Percentiles rank a stretch among this genome's conserved stretches.
These are phyloP conservation scores for Quercus phellos DNA, from an alignment of 331 rosid genomes.

Conservation along the genomic window DNA sequence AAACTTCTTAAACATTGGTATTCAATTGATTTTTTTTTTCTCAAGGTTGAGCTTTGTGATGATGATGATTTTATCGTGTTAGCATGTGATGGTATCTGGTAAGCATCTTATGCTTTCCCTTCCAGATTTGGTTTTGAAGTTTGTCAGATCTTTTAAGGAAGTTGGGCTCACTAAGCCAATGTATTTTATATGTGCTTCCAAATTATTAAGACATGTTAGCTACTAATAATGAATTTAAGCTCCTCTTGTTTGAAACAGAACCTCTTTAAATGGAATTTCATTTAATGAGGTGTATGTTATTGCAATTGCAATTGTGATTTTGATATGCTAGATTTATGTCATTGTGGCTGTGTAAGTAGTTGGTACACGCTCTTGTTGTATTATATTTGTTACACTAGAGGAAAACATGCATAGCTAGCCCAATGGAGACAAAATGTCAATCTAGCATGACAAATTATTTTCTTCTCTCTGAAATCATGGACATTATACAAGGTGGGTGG, in stretches of 20 bases:
- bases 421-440: no score
- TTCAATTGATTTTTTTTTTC: not conserved
- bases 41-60: slow-evolving; percentile 81
- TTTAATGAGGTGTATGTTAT: not conserved
- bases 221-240: not conserved
- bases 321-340: not conserved
- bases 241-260: not conserved
- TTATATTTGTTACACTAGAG: no score
- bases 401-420: no score
- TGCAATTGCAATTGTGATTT: not conserved
- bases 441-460: no score
- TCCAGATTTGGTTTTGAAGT: not conserved
- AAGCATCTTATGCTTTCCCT: slow-evolving; percentile 27
- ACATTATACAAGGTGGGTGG: no score
- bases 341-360: not conserved
- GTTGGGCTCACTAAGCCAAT: not conserved
- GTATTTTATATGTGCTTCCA: not conserved
- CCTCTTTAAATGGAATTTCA: not conserved
- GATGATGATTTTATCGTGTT: slow-evolving; percentile 91
- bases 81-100: slow-evolving; percentile 99
- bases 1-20: not conserved
- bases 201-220: not conserved
- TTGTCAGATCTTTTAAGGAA: slow-evolving; percentile 3
- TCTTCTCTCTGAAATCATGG: no score
- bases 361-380: no score